phyloP scores from a whole-genome alignment of 2,329 filamentous ascomycete species.

The Laburnicola sp. region DNA sequence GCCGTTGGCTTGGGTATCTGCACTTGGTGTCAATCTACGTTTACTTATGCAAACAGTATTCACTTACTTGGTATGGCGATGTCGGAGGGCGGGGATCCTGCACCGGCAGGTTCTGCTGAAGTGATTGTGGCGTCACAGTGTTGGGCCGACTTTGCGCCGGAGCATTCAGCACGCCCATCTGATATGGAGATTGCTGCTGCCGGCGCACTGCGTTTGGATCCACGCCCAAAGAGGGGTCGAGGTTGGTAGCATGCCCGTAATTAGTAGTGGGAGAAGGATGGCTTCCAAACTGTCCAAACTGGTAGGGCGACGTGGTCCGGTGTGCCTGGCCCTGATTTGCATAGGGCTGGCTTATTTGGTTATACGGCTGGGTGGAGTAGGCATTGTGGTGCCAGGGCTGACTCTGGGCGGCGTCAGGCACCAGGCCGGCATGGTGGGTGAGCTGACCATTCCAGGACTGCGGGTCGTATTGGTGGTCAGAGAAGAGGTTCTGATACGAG shows the following conservation, averaged over 20 bases:
- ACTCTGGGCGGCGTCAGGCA: slow-evolving; percentile 15
- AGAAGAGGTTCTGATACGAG: slow-evolving; percentile 34
- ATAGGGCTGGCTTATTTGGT: slow-evolving; percentile 30
- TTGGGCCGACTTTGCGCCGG: slow-evolving; percentile 29
- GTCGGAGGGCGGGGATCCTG: slow-evolving; percentile 24
- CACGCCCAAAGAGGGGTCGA: slow-evolving; percentile 34
- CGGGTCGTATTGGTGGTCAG: slow-evolving; percentile 36
- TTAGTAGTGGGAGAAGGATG: slow-evolving; percentile 22
- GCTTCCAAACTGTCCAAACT: slow-evolving; percentile 37
- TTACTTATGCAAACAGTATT: neutral
- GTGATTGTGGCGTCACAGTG: slow-evolving; percentile 36
- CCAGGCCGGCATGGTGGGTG: slow-evolving; percentile 27
- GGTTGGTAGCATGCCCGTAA: slow-evolving; percentile 31
- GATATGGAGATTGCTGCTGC: slow-evolving; percentile 39
- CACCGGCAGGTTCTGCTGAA: slow-evolving; percentile 30
- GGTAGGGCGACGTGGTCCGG: slow-evolving; percentile 38
- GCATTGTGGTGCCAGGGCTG: slow-evolving; percentile 35
- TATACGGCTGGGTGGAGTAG: slow-evolving; percentile 34
- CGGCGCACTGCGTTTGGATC: slow-evolving; percentile 30
- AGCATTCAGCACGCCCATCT: slow-evolving; percentile 26
- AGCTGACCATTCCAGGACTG: slow-evolving; percentile 37
- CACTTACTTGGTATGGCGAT: slow-evolving; percentile 38
- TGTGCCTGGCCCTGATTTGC: slow-evolving; percentile 24
- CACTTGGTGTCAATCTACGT: slow-evolving; percentile 14
- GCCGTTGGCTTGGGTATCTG: slow-evolving; percentile 33